Evolutionary conservation across 2,329 filamentous ascomycete genomes (phyloP), one percentile per base, ranked within the genome.

Genomic region (Phaeosphaeriaceae sp.): DNA sequence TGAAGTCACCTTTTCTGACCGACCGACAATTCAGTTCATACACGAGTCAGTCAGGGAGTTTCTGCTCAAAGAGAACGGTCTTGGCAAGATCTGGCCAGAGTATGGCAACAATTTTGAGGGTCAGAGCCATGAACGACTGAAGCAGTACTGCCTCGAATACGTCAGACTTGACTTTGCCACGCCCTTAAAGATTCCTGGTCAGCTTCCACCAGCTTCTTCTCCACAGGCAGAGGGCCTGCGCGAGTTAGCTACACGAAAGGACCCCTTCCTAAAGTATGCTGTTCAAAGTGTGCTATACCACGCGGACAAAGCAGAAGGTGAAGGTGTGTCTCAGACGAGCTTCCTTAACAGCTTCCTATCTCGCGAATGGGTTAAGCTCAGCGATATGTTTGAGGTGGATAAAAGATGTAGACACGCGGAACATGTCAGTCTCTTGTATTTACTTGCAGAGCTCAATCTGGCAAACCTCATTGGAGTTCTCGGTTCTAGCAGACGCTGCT

Each of bases 261-360:
- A 76, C 53, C 80, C 82, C 1, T 84, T 87, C 47, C 69, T 86
- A 6, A 59, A 79, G 50, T 85, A 85, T 63, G 77, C 82, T 19
- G 67, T 76, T 15, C 60, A 68, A 4, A 72, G 80, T 51, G 42
- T 83, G 10, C 66, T 84, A 17, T 57, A 67, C 47, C 82, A 84
- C 55, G 75, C 81, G 10, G 65, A 84, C 44, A 24, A n/a, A 33
- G 79, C 81, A 42, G 65, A 73, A 2, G 11, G 33, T n/a, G n/a
- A n/a, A 19, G 61, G 56, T 1, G 63, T 78, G 20, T 48, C 53
- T 25, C 68, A 71, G 21, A 22, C 19, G 5, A 11, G 47, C 2
- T 69, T 68, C 45, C 46, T 72, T 11, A 7, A 57, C 2, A 52
- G 13, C n/a, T 79, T 79, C 46, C 51, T 61, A 3, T 27, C 71